phyloP scores from a whole-genome alignment of 352 stramenopile genomes.

The Lagenidium giganteum region DNA sequence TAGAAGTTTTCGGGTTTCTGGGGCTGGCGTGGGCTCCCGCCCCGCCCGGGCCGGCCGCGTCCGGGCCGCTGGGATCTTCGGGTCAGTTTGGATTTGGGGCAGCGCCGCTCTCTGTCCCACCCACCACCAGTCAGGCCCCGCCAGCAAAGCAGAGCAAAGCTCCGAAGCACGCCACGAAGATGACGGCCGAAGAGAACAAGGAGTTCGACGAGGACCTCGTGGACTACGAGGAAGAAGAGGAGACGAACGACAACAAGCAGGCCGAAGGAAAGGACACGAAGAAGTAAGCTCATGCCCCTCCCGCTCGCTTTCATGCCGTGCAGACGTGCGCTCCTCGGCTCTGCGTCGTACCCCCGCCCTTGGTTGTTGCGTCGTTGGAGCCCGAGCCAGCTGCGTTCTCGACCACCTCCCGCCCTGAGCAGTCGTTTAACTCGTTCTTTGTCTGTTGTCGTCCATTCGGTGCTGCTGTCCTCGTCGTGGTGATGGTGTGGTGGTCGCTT shows the following conservation, averaged over 20 bases:
- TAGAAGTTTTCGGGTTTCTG: constrained; percentile 22
- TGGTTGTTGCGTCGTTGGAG: too few relatives aligned
- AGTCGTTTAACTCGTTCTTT: too few relatives aligned
- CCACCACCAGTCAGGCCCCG: constrained; percentile 17
- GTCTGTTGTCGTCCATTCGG: too few relatives aligned
- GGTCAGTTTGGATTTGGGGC: constrained; percentile 13
- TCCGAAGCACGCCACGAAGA: constrained; percentile 32
- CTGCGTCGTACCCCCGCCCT: too few relatives aligned
- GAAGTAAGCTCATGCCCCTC: constrained; percentile 59
- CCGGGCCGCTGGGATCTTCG: not conserved
- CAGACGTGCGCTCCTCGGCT: not conserved
- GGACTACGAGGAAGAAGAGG: constrained; percentile 88
- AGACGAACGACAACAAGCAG: constrained; percentile 71
- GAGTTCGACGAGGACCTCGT: constrained; percentile 87
- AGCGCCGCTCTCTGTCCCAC: not conserved
- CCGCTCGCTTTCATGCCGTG: not conserved
- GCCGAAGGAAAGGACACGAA: constrained; percentile 85
- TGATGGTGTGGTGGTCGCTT: constrained; percentile 12
- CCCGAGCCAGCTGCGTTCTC: too few relatives aligned
- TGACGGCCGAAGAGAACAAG: constrained; percentile 84
- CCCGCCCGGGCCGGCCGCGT: too few relatives aligned
- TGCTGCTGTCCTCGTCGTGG: too few relatives aligned
- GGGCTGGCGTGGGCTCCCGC: too few relatives aligned
- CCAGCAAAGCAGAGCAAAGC: constrained; percentile 12
- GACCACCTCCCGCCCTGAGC: too few relatives aligned